Evolutionary conservation across 805 yeast species (phyloP).

Genomic region (Ascoidea asiatica): DNA sequence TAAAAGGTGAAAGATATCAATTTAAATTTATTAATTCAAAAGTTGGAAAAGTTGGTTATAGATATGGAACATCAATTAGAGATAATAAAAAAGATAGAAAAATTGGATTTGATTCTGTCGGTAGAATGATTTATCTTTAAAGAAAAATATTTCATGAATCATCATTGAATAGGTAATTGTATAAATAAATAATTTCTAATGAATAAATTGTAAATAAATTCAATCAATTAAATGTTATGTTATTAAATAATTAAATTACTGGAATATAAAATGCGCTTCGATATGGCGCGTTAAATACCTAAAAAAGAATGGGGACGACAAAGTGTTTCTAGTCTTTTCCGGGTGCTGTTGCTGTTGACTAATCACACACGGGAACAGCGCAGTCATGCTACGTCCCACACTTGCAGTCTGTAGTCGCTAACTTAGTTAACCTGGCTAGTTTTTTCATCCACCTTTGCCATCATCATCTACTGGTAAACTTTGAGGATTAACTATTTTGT

Average conservation of each 20-base stretch:
- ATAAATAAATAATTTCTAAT: too few species aligned
- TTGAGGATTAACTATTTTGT: too few species aligned
- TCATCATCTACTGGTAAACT: too few species aligned
- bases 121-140: constrained; percentile 28
- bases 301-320: neutral
- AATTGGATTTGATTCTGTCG: constrained; percentile 55
- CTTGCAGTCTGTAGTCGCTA: too few species aligned
- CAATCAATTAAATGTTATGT: too few species aligned
- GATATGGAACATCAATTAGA: constrained; percentile 85
- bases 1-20: constrained; percentile 54
- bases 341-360: too few species aligned
- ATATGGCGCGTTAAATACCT: neutral
- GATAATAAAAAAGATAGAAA: constrained; percentile 79
- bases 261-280: neutral
- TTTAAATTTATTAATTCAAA: constrained; percentile 68
- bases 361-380: too few species aligned
- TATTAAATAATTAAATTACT: too few species aligned
- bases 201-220: neutral
- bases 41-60: constrained; percentile 77
- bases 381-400: too few species aligned
- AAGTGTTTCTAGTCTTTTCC: neutral
- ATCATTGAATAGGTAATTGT: too few species aligned
- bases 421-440: too few species aligned
- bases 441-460: too few species aligned
- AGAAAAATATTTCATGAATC: neutral